Base-by-base conservation (phyloP, 2,329 filamentous ascomycete genomes). In the Trichoderma sp. region DNA sequence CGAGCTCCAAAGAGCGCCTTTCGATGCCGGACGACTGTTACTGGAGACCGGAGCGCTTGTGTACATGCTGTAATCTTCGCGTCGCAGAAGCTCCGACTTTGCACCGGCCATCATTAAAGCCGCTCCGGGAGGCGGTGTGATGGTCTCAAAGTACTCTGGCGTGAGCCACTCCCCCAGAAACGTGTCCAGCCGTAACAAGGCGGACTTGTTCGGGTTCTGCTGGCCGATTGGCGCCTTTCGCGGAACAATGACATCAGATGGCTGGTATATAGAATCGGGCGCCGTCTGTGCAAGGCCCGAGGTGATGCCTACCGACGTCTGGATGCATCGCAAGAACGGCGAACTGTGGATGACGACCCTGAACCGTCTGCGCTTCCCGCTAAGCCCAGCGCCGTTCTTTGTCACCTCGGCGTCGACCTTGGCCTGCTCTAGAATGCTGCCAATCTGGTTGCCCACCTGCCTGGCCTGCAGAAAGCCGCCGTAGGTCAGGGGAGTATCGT, bases 81-180 rank as follows among this genome's bases (percentile, higher is more conserved):
- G 87, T 66, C 91, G 88, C 58, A 97, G 83, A 4, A 99, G 83
- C 74, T 96, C 93, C 28, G 92, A 92, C 79, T 97, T 98, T 34
- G 96, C 95, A 51, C 89, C 88, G 30, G 92, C 91, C 3, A 98
- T 84, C 93, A 99, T 96, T 81, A 96, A 87, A 4, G 90, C 87
- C 3, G 93, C 95, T 54, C 89, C 88, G 0, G 96, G 96, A 13
- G 96, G 96, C 3, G 94, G 92, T 0, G 92, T 95, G 72, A 97
- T 97, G 64, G 91, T 86, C 71, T 97, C 94, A 75, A 95, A 99
- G 79, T 99, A 99, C 76, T 94, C 91, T 1, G 94, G 93, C 2
- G 91, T 92, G 34, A 98, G 85, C 96, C 96, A 99, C 83, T 99
- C 96, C 59, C 96, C 95, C 0, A 99, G 85, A 76, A 96, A 97